phyloP scores from a whole-genome alignment of 2,329 filamentous ascomycete species.

The Calycina marina region DNA sequence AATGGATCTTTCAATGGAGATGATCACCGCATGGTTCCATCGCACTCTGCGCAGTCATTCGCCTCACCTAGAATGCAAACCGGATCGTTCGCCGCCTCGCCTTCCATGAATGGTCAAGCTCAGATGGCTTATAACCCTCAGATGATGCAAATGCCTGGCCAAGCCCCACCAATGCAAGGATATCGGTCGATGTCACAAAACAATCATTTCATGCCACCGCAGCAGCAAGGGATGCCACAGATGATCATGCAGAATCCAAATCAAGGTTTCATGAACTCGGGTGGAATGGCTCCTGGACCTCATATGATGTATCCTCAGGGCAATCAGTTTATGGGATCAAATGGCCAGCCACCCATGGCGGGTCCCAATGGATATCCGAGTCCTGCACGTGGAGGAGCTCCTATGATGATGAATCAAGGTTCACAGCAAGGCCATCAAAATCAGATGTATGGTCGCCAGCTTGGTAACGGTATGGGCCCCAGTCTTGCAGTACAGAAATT shows the following conservation, averaged over 20 bases:
- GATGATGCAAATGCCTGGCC: constrained; percentile 52
- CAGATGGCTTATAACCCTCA: constrained; percentile 60
- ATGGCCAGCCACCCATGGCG: constrained; percentile 42
- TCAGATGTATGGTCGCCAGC: constrained; percentile 56
- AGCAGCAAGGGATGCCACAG: constrained; percentile 56
- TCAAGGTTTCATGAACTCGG: constrained; percentile 60
- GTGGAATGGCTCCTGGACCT: constrained; percentile 53
- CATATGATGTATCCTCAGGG: constrained; percentile 77
- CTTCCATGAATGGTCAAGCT: constrained; percentile 51
- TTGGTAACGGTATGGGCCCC: constrained; percentile 60
- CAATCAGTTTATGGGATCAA: constrained; percentile 50
- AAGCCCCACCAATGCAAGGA: constrained; percentile 56
- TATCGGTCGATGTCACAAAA: constrained; percentile 60
- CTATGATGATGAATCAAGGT: constrained; percentile 90
- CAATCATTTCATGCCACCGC: constrained; percentile 51
- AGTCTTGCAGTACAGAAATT: constrained; percentile 35
- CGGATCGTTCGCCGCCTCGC: constrained; percentile 54
- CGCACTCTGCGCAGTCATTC: constrained; percentile 70
- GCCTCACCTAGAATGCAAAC: constrained; percentile 69
- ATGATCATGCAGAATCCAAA: constrained; percentile 64
- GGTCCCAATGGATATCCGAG: constrained; percentile 75
- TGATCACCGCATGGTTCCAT: constrained; percentile 74
- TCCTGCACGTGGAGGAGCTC: constrained; percentile 61
- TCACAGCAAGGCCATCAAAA: constrained; percentile 76
- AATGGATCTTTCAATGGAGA: constrained; percentile 59